These are phyloP conservation scores for Pichia sp. DNA, from an alignment of 1,139 yeast genomes.

Conservation along the genomic window DNA sequence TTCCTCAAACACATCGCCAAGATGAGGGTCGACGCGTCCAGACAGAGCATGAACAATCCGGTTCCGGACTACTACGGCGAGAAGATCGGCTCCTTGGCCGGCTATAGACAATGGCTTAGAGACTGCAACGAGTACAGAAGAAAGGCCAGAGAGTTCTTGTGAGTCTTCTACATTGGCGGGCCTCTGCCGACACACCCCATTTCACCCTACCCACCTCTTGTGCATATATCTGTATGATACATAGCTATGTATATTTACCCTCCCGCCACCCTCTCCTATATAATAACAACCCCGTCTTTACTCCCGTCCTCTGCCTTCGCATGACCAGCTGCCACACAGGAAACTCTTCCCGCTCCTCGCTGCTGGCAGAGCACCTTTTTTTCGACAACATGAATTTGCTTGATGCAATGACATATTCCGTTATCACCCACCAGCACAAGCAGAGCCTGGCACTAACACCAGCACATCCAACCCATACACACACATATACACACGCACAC, in stretches of 20 bases:
- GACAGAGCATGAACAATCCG: slow-evolving; percentile 88
- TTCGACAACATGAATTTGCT: slow-evolving; percentile 6
- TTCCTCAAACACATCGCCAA: slow-evolving; percentile 69
- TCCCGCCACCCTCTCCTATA: neutral
- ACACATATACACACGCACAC: no score
- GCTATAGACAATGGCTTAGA: slow-evolving; percentile 91
- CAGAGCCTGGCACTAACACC: no score
- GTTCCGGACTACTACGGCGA: slow-evolving; percentile 98
- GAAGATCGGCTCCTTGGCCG: slow-evolving; percentile 79
- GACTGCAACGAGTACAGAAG: slow-evolving; percentile 89
- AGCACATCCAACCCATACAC: no score
- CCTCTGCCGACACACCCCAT: no score
- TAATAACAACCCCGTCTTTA: neutral
- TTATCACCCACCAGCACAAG: no score
- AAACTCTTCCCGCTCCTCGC: neutral
- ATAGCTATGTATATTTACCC: neutral
- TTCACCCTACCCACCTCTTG: neutral
- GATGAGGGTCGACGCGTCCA: slow-evolving; percentile 90
- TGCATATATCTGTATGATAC: neutral
- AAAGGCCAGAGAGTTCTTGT: slow-evolving; percentile 73
- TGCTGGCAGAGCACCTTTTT: neutral
- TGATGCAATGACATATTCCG: no score
- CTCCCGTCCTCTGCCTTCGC: neutral
- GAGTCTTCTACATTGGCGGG: neutral
- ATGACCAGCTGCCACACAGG: no score